Evolutionary conservation across 805 yeast genomes (phyloP), one percentile per base, ranked within the genome.

Genomic region (Peterozyma toletana): DNA sequence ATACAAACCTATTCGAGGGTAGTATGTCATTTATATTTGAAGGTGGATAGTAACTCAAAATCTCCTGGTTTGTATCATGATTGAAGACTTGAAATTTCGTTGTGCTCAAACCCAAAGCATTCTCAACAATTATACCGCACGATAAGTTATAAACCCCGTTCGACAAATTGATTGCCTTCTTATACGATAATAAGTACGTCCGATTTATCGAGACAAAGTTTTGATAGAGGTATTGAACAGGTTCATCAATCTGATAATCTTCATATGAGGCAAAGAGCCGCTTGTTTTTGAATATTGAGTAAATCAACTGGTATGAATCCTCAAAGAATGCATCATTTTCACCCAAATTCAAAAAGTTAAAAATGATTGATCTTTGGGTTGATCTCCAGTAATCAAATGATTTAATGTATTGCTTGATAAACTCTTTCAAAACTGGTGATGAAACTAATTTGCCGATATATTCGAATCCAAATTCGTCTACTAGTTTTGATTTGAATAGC

Each of bases 251-350:
- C 40, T 57, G 49, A 44, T 60, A 64, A 46, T 62, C 66, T 5
- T 54, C 47, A 38, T 57, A 53, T 33, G 73, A 76, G 14, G 81
- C 77, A 56, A 71, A 79, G 29, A 79, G 51, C 36, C 83, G 57
- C 40, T 77, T 67, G 52, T 76, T 78, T 48, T 66, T 68, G 45
- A 76, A 57, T 7, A 80, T 59, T 0, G 76, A 68, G 48, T 73
- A 75, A 1, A 78, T 63, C 29, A 78, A 59, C 48, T 62, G 66
- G 83, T 84, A 80, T 0, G 80, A 73, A 55, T 77, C 83, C 44
- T 63, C 64, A 11, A 75, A 54, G 47, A 54, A 74, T 43, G 39
- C 46, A 35, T 56, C 58, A 36, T 52, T 52, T 5, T 48, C 57
- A 30, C 40, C 33, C 17, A 62, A 45, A 9, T 53, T 37, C 35